Base-by-base conservation (phyloP, 768 basidiomycete genomes). In the Tremella mesenterica region DNA sequence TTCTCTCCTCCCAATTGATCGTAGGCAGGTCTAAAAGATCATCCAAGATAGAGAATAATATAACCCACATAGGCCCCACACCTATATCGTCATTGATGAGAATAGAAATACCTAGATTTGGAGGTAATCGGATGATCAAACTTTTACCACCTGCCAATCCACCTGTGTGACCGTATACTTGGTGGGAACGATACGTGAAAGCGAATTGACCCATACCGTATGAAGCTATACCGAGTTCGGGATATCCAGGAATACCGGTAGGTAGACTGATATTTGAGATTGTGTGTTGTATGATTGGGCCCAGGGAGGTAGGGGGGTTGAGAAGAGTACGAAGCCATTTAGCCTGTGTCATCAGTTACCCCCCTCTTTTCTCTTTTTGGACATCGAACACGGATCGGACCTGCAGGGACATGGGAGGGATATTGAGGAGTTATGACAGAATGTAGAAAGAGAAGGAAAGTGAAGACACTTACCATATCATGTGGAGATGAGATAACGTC, bases 321-420 rank as follows among this genome's bases (percentile, higher is more conserved):
- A 71, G 58, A 0, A 67, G 53, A 30, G 61, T 60, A 34, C 61
- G 38, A 3, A 69, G 29, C 70, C 70, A 71, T 33, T 48, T 61
- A 4, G 56, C 28, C 70, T 69, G 46, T 2, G 14, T 26, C 9
- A 46, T 41, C 38, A 41, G 38, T 41, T 41, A 4, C 12, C 33
- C 18, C 18, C 33, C 10, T 10, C 12, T 18, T 36, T 10, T 36
- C 33, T 36, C 33, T n/a, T n/a, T n/a, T n/a, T n/a, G 34, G 18
- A 12, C 12, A 12, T 36, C 34, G 18, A 18, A 36, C 10, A 36
- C 33, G 33, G 33, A 10, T 43, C 41, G 26, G 26, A 13, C 27
- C 38, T 18, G 20, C 18, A 46, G 18, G 10, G 33, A 10, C 33
- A 18, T 36, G 18, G 18, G 18, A 36, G 10, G 33, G 41, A 20